phyloP scores from a whole-genome alignment of 768 basidiomycete species.

The Boletus reticulatus region DNA sequence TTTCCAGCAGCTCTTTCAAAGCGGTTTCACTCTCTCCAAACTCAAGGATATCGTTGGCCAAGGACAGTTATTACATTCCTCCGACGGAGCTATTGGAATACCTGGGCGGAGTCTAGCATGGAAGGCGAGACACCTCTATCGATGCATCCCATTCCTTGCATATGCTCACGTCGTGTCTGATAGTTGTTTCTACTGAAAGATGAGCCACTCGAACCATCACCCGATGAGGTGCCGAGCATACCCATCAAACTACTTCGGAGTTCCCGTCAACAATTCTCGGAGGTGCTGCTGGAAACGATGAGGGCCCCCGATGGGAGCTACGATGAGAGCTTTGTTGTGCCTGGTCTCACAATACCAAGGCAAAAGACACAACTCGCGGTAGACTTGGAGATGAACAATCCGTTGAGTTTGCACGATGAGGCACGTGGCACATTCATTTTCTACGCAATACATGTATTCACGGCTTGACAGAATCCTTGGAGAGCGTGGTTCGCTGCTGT shows the following conservation, averaged over 20 bases:
- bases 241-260: conserved; percentile 41
- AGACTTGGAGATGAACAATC: conserved; percentile 74
- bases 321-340: conserved; percentile 61
- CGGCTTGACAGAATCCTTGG: conserved; percentile 79
- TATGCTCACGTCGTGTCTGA: conserved; percentile 18
- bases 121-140: conserved; percentile 53
- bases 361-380: conserved; percentile 27
- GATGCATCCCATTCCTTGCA: conserved; percentile 13
- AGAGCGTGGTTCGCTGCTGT: conserved; percentile 88
- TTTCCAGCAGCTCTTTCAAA: conserved; percentile 48
- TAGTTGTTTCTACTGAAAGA: conserved; percentile 69
- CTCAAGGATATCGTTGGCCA: conserved; percentile 64
- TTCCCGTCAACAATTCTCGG: conserved; percentile 55
- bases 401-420: conserved; percentile 76
- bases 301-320: conserved; percentile 86
- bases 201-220: conserved; percentile 59
- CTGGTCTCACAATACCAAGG: conserved; percentile 43
- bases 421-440: conserved; percentile 32
- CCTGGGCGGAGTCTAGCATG: conserved; percentile 80
- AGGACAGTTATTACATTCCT: conserved; percentile 52
- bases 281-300: conserved; percentile 64
- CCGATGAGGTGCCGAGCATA: conserved; percentile 38
- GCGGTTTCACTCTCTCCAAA: conserved; percentile 56
- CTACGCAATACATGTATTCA: neutral
- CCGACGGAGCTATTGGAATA: conserved; percentile 44